Conservation (phyloP, 2,329 filamentous ascomycete species). For the Orbilia oligospora region DNA sequence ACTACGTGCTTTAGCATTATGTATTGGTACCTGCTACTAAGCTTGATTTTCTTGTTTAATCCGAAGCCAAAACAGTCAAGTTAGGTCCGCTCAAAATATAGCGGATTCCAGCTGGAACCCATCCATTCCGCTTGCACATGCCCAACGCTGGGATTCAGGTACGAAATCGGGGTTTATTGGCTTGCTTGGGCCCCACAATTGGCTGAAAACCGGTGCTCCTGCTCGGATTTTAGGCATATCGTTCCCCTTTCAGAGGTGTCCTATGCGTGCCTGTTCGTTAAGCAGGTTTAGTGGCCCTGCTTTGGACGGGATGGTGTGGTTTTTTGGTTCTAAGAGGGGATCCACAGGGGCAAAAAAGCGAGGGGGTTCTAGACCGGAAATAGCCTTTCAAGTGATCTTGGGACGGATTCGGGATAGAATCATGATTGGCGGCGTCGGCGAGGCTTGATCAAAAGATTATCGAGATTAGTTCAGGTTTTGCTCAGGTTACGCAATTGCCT, state of each 20-base stretch:
- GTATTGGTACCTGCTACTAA: neutral
- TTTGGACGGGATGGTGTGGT: constrained; percentile 11
- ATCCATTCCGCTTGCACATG: constrained; percentile 47
- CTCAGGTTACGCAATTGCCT: constrained; percentile 24
- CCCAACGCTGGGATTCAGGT: constrained; percentile 51
- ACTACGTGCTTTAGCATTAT: neutral
- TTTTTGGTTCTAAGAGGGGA: constrained; percentile 31
- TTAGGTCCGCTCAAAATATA: neutral
- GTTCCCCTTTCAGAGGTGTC: constrained; percentile 47
- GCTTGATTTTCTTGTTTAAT: constrained; percentile 18
- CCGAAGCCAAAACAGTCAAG: constrained; percentile 7
- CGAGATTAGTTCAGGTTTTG: constrained; percentile 25
- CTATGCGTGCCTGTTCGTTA: constrained; percentile 31
- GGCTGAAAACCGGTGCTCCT: constrained; percentile 27
- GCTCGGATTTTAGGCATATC: constrained; percentile 43
- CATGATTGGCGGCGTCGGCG: constrained; percentile 31
- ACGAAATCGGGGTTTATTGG: constrained; percentile 48
- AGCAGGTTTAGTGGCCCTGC: constrained; percentile 16
- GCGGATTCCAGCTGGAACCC: constrained; percentile 19
- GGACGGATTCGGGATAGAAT: constrained; percentile 14
- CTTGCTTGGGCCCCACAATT: constrained; percentile 30
- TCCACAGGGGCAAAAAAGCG: constrained; percentile 39
- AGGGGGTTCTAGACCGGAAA: constrained; percentile 20
- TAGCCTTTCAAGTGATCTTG: constrained; percentile 7
- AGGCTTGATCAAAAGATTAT: constrained; percentile 20